A percentile compares a stretch with the other conserved stretches of the same genome.
Evolutionary conservation across 345 rosid genomes (phyloP).

Genomic region (Viola odorata): DNA sequence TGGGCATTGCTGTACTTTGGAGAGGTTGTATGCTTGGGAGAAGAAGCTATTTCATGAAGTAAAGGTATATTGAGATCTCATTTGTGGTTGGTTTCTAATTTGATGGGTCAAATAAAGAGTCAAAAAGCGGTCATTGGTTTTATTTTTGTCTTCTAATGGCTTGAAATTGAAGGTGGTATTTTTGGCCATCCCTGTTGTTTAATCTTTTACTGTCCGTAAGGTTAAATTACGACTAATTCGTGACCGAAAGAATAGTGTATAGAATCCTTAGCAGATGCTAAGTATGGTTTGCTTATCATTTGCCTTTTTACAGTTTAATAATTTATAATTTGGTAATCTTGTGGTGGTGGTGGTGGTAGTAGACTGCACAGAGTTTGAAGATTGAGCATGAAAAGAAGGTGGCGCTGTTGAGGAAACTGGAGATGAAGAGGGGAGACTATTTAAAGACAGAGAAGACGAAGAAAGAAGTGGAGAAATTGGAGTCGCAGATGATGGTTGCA

Average conservation of each 20-base stretch:
- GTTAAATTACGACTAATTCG: too few relatives aligned
- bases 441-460: conserved; percentile 72
- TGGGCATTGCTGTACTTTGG: conserved; percentile 80
- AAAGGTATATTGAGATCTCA: conserved; percentile 44
- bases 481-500: conserved; percentile 80
- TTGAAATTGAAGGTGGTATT: too few relatives aligned
- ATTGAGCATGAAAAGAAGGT: conserved; percentile 80
- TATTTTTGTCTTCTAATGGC: not conserved
- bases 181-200: too few relatives aligned
- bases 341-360: conserved; percentile 7
- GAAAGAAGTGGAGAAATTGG: conserved; percentile 78
- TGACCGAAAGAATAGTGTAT: too few relatives aligned
- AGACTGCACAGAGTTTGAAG: conserved; percentile 67
- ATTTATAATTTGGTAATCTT: not conserved
- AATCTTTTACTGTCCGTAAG: too few relatives aligned
- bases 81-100: not conserved
- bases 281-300: too few relatives aligned
- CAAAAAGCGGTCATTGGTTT: not conserved
- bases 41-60: conserved; percentile 86
- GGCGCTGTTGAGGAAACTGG: conserved; percentile 72
- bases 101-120: not conserved
- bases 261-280: too few relatives aligned
- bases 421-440: conserved; percentile 77
- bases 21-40: conserved; percentile 92
- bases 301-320: too few relatives aligned